Evolutionary conservation across 2,329 filamentous ascomycete species (phyloP).

Genomic region (Microdochium bolleyi): DNA sequence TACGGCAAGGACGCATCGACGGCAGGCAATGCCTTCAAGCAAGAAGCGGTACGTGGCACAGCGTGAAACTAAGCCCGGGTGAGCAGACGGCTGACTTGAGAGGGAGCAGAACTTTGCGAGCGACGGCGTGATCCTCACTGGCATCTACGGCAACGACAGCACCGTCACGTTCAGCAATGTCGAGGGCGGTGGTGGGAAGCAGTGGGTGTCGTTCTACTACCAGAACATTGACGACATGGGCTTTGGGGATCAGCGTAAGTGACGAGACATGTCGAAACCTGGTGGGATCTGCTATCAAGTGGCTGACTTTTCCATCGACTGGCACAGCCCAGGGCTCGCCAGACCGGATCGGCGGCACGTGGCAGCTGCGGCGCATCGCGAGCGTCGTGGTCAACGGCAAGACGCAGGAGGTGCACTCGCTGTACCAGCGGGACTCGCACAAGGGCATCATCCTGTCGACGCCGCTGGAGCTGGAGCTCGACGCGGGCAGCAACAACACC

Average conservation of each 20-base stretch:
- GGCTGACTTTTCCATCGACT: neutral
- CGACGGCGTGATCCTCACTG: conserved; percentile 36
- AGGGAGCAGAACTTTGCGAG: conserved; percentile 33
- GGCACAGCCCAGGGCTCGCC: conserved; percentile 40
- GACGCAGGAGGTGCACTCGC: conserved; percentile 35
- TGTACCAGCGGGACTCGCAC: conserved; percentile 45
- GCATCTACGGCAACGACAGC: conserved; percentile 46
- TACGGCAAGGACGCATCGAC: conserved; percentile 34
- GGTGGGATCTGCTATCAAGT: neutral
- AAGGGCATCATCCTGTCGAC: conserved; percentile 54
- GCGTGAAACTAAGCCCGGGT: neutral
- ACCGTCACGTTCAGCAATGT: conserved; percentile 41
- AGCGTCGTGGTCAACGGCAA: conserved; percentile 52
- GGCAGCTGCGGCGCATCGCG: conserved; percentile 51
- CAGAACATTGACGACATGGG: conserved; percentile 56
- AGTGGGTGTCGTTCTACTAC: conserved; percentile 52
- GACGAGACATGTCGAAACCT: neutral
- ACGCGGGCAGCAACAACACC: conserved; percentile 40
- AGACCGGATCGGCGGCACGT: conserved; percentile 50
- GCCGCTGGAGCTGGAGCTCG: conserved; percentile 43
- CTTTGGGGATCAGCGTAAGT: conserved; percentile 41
- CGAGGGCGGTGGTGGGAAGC: conserved; percentile 38
- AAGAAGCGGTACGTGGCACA: conserved; percentile 34
- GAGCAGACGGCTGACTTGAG: conserved; percentile 4
- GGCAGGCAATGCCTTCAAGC: conserved; percentile 39